Percentiles rank a stretch among this genome's conserved stretches.
These are phyloP conservation scores for Arctostaphylos glauca DNA, from an alignment of 148 eudicot species.

Conservation along the genomic window DNA sequence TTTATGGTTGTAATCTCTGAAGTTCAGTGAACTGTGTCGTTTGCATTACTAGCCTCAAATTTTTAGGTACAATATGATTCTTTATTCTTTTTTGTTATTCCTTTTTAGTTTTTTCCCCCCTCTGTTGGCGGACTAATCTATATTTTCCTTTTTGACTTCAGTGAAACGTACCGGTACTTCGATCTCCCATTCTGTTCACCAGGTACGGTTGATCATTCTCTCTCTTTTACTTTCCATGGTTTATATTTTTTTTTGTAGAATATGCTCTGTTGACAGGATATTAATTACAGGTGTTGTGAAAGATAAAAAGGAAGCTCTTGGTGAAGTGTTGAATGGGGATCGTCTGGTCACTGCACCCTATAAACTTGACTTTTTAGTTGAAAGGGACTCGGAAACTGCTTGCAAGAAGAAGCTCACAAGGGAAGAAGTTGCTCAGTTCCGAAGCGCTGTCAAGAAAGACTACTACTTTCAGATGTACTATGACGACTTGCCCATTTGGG, in stretches of 20 bases:
- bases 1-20: background rate
- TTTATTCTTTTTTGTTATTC: background rate
- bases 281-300: slow-evolving; percentile 36
- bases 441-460: slow-evolving; percentile 61
- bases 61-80: background rate
- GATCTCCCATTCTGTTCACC: slow-evolving; percentile 66
- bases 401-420: slow-evolving; percentile 50
- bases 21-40: background rate
- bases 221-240: background rate
- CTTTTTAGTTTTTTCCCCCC: background rate
- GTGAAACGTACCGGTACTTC: slow-evolving; percentile 64
- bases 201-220: slow-evolving; percentile 24
- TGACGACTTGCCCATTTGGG: slow-evolving; percentile 72
- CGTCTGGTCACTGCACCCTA: slow-evolving; percentile 64
- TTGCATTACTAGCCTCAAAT: background rate
- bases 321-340: slow-evolving; percentile 68
- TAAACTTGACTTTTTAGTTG: slow-evolving; percentile 56
- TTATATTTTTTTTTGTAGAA: background rate
- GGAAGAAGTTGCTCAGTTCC: slow-evolving; percentile 54
- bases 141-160: slow-evolving; percentile 13
- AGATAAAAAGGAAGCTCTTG: slow-evolving; percentile 71
- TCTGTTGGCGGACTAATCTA: background rate
- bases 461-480: slow-evolving; percentile 75
- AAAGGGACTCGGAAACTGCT: slow-evolving; percentile 53
- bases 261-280: background rate